Percentiles rank a stretch among this genome's conserved stretches.
phyloP scores from a whole-genome alignment of 2,329 filamentous ascomycete genomes.

The Exutisphaerella laricina region DNA sequence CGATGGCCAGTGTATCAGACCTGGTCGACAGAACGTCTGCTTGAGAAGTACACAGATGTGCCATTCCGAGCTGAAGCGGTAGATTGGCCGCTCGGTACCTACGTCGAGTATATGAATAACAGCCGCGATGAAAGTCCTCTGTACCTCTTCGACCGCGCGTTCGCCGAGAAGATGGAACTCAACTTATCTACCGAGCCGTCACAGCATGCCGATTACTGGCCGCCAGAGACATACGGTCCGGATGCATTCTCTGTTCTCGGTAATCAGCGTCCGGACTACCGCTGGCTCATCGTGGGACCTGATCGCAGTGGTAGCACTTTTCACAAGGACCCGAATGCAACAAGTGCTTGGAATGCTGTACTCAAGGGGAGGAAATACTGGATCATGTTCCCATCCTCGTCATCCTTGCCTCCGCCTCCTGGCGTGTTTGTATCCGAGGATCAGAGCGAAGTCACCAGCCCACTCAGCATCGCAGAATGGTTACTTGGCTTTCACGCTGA shows the following conservation, averaged over 20 bases:
- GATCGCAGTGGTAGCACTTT: conserved; percentile 81
- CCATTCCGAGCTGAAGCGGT: conserved; percentile 87
- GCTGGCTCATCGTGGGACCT: conserved; percentile 90
- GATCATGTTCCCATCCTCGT: conserved; percentile 89
- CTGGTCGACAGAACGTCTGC: conserved; percentile 68
- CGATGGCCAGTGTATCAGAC: conserved; percentile 70
- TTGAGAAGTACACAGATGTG: conserved; percentile 58
- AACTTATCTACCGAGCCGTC: conserved; percentile 41
- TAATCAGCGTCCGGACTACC: conserved; percentile 72
- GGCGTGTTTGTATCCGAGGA: conserved; percentile 87
- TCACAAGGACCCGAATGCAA: conserved; percentile 73
- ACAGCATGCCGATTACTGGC: conserved; percentile 61
- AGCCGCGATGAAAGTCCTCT: conserved; percentile 71
- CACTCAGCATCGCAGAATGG: conserved; percentile 95
- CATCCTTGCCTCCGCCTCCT: conserved; percentile 61
- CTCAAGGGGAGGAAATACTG: conserved; percentile 89
- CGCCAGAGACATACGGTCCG: conserved; percentile 75
- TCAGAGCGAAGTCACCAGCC: conserved; percentile 87
- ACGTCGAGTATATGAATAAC: conserved; percentile 73
- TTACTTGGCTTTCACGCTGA: conserved; percentile 81
- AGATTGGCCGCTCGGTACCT: conserved; percentile 80
- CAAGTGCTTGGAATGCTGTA: conserved; percentile 89
- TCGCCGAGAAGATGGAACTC: conserved; percentile 79
- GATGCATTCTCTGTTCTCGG: conserved; percentile 79
- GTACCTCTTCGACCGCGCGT: conserved; percentile 84